Evolutionary conservation across 495 filamentous ascomycete genomes (phyloP).

Genomic region (Parathielavia hyrcaniae): DNA sequence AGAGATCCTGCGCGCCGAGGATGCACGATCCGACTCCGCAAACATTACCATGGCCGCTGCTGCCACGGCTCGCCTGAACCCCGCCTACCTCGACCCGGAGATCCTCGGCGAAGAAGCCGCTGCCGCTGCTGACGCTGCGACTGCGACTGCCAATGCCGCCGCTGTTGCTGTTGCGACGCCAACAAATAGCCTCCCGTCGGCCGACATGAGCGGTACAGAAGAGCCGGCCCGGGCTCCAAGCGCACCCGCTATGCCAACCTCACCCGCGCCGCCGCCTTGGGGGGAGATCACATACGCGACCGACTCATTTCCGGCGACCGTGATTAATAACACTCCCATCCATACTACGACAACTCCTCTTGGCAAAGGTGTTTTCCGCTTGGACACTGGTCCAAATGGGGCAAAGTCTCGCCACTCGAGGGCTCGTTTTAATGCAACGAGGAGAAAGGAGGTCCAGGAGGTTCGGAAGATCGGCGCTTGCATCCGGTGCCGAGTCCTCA

Average conservation of each 20-base stretch:
- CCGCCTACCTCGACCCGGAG: slow-evolving; percentile 46
- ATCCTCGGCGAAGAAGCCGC: slow-evolving; percentile 36
- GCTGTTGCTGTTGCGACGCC: slow-evolving; percentile 16
- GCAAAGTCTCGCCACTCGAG: slow-evolving; percentile 44
- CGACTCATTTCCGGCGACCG: slow-evolving; percentile 27
- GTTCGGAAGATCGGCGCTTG: slow-evolving; percentile 77
- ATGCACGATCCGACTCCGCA: slow-evolving; percentile 27
- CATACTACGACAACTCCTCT: slow-evolving; percentile 22
- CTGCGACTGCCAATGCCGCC: slow-evolving; percentile 22
- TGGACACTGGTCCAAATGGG: slow-evolving; percentile 33
- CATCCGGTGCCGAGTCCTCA: slow-evolving; percentile 77
- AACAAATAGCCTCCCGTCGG: slow-evolving; percentile 15
- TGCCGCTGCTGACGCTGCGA: slow-evolving; percentile 27
- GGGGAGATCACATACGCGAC: slow-evolving; percentile 40
- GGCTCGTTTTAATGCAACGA: slow-evolving; percentile 58
- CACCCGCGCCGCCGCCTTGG: slow-evolving; percentile 36
- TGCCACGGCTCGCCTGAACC: slow-evolving; percentile 44
- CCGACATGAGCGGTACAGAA: slow-evolving; percentile 19
- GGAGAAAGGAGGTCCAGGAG: slow-evolving; percentile 73
- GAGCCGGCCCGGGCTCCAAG: slow-evolving; percentile 1
- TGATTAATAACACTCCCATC: slow-evolving; percentile 15
- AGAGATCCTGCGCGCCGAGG: slow-evolving; percentile 28
- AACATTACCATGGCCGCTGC: slow-evolving; percentile 44
- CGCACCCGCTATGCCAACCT: slow-evolving; percentile 11
- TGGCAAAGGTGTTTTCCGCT: slow-evolving; percentile 38